Evolutionary conservation across 257 asterid genomes (phyloP), one percentile per base, ranked within the genome.

Genomic region (Lavandula angustifolia): DNA sequence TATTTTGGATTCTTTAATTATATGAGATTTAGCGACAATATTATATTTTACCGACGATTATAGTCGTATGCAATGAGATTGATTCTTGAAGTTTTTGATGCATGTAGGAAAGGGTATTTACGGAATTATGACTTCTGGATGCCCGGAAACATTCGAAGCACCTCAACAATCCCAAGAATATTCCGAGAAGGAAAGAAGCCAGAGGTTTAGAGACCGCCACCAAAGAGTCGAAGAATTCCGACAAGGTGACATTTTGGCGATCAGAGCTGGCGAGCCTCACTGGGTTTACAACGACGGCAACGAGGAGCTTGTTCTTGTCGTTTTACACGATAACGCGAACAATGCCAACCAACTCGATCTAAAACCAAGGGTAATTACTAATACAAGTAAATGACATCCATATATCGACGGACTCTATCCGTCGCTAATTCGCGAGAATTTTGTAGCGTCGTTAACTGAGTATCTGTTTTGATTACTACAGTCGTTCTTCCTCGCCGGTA

Each of bases 401-500:
- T n/a, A n/a, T n/a, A n/a, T n/a, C 9, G 37, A 22, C 27, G 27
- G 27, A 22, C 27, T 22, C 27, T 22, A 22, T 2, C 27, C 27
- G 27, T 22, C 27, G 27, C 27, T 22, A 22, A 22, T 22, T 22
- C 27, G 27, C 27, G 27, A 22, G 27, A 22, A 22, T 22, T 22
- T 22, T 22, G 2, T 22, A 22, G 2, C 1, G 27, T 22, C 27
- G 27, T 2, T 22, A 22, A 22, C 2, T 22, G 27, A 22, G 27
- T 22, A 2, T 22, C 27, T 3, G 37, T 33, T 33, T 33, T 4
- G 37, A 6, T 3, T 0, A 18, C 16, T 17, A 5, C 76, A 87
- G 95, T 66, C 85, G 7, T 87, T 87, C 75, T 77, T 68, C 80
- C 69, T 87, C 1, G 92, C 95, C 31, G 95, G 95, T 34, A 79